These are phyloP conservation scores for Floccularia luteovirens DNA, from an alignment of 768 basidiomycete species.

Conservation along the genomic window DNA sequence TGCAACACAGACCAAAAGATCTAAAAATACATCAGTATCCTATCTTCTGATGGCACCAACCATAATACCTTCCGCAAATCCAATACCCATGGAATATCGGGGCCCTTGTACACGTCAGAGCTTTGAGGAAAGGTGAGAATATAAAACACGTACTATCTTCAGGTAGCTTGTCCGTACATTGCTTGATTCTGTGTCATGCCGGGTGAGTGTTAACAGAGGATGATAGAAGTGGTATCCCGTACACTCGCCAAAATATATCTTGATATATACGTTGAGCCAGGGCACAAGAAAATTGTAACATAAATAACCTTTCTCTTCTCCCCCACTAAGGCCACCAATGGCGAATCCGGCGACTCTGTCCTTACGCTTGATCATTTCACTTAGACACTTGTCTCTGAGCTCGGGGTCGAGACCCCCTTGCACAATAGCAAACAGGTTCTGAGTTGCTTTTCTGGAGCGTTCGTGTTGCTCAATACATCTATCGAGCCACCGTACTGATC, in stretches of 20 bases:
- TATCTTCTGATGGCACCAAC: not conserved
- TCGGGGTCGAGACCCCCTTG: constrained; percentile 76
- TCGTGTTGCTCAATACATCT: constrained; percentile 77
- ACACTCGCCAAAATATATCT: constrained; percentile 89
- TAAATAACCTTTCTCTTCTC: constrained; percentile 77
- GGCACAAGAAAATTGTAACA: not conserved
- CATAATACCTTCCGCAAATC: constrained; percentile 76
- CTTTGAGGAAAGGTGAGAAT: not conserved
- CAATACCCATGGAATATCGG: constrained; percentile 89
- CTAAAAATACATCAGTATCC: constrained; percentile 24
- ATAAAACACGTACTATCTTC: constrained; percentile 51
- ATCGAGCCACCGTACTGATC: constrained; percentile 87
- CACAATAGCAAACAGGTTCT: constrained; percentile 89
- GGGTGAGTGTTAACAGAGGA: constrained; percentile 1
- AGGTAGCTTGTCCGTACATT: constrained; percentile 75
- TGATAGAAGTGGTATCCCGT: too few species aligned
- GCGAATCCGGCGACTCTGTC: constrained; percentile 84
- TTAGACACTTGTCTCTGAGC: constrained; percentile 69
- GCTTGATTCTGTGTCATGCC: constrained; percentile 51
- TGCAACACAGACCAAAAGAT: constrained; percentile 85
- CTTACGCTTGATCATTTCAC: constrained; percentile 74
- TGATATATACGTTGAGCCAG: not conserved
- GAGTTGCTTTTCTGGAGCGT: constrained; percentile 47
- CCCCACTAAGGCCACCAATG: constrained; percentile 85
- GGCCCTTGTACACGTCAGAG: constrained; percentile 45